phyloP scores from a whole-genome alignment of 441 rosid species.

The Flueggea neowawraea region DNA sequence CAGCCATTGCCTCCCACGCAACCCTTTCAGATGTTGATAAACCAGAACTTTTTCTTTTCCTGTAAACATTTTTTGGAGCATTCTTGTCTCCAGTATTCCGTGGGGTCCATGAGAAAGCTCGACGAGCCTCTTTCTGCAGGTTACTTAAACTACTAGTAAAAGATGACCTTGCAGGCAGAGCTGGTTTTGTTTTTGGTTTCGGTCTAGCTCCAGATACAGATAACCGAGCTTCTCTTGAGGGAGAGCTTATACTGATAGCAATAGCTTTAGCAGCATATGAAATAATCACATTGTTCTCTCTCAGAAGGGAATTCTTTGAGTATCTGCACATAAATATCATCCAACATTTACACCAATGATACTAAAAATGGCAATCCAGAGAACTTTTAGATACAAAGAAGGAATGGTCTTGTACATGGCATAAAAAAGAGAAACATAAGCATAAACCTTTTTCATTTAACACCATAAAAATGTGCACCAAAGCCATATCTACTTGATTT shows the following conservation, averaged over 20 bases:
- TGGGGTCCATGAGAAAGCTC: conserved; percentile 99
- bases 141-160: conserved; percentile 88
- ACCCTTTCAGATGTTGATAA: conserved; percentile 79
- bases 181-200: conserved; percentile 63
- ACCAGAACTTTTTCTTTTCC: conserved; percentile 92
- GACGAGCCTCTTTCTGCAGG: conserved; percentile 96
- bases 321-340: conserved; percentile 50
- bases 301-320: conserved; percentile 91
- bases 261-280: conserved; percentile 94
- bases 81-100: conserved; percentile 80
- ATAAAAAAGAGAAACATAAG: too few species aligned
- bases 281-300: conserved; percentile 68
- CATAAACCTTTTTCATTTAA: too few species aligned
- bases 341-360: conserved; percentile 19
- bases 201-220: conserved; percentile 73
- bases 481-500: too few species aligned
- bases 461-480: too few species aligned
- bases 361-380: conserved; percentile 7
- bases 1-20: conserved; percentile 99
- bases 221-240: conserved; percentile 76
- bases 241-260: conserved; percentile 66
- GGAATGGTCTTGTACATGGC: too few species aligned
- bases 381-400: too few species aligned
- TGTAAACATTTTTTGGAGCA: conserved; percentile 72
- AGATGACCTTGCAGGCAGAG: conserved; percentile 56